Evolutionary conservation across 2,329 filamentous ascomycete species (phyloP).

Genomic region (Microcyclosporella mali): DNA sequence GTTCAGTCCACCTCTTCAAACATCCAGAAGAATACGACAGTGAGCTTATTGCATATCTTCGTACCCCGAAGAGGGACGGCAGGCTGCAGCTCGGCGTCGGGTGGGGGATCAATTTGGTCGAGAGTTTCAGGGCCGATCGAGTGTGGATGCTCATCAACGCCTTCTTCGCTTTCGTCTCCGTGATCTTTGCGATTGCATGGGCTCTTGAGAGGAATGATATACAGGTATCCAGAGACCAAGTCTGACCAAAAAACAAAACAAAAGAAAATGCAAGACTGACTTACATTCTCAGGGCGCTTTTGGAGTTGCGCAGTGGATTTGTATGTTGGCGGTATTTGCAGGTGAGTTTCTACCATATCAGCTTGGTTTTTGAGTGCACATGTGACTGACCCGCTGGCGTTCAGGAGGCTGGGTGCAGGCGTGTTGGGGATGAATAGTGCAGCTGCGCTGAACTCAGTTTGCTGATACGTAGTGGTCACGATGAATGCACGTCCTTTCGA

Average conservation of each 20-base stretch:
- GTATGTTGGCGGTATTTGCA: conserved; percentile 28
- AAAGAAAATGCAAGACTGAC: no score
- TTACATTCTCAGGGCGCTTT: conserved; percentile 37
- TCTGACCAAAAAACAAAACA: no score
- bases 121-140: conserved; percentile 33
- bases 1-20: conserved; percentile 36
- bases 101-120: conserved; percentile 36
- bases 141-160: conserved; percentile 31
- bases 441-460: neutral
- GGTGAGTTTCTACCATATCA: neutral
- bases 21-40: conserved; percentile 37
- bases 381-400: neutral
- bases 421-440: conserved; percentile 5
- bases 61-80: conserved; percentile 31
- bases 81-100: conserved; percentile 33
- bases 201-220: conserved; percentile 22
- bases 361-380: neutral
- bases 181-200: conserved; percentile 34
- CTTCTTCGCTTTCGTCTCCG: conserved; percentile 30
- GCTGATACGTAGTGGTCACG: no score
- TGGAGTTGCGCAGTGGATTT: conserved; percentile 35
- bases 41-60: conserved; percentile 34
- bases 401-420: conserved; percentile 32
- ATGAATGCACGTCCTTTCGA: no score
- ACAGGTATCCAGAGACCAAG: no score